A percentile compares a stretch with the other conserved stretches of the same genome.
These are phyloP conservation scores for Lachnellula subtilissima DNA, from an alignment of 2,329 filamentous ascomycete species.

Conservation along the genomic window DNA sequence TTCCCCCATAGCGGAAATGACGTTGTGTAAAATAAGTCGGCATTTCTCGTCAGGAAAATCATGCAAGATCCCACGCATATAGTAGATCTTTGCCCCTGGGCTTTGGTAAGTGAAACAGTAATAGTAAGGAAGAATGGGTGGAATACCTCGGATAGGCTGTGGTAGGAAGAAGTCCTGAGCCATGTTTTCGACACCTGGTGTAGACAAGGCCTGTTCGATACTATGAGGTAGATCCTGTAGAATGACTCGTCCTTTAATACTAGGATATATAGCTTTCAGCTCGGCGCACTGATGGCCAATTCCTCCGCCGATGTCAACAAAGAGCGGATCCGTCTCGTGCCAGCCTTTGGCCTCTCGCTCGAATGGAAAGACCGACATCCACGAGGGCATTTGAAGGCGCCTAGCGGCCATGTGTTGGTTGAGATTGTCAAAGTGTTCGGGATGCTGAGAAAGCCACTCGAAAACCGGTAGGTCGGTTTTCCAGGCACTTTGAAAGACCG, in stretches of 20 bases:
- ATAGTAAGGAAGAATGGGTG: too few relatives aligned
- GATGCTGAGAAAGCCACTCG: slow-evolving; percentile 4
- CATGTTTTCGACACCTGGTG: slow-evolving; percentile 27
- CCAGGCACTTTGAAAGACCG: slow-evolving; percentile 3
- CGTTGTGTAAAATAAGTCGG: slow-evolving; percentile 17
- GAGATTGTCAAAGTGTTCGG: slow-evolving; percentile 2
- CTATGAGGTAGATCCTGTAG: slow-evolving; percentile 36
- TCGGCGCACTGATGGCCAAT: slow-evolving; percentile 35
- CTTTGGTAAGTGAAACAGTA: too few relatives aligned
- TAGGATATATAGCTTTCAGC: slow-evolving; percentile 22
- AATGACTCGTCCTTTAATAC: slow-evolving; percentile 28
- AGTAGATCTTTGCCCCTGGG: slow-evolving; percentile 32
- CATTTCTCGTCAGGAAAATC: slow-evolving; percentile 34
- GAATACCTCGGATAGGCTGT: slow-evolving; percentile 25
- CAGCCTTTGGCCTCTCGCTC: not conserved
- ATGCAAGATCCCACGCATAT: slow-evolving; percentile 37
- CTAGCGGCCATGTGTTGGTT: slow-evolving; percentile 8
- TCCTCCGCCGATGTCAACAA: slow-evolving; percentile 39
- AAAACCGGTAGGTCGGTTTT: slow-evolving; percentile 9
- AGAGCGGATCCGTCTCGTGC: slow-evolving; percentile 14
- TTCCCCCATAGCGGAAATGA: slow-evolving; percentile 31
- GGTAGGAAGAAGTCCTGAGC: slow-evolving; percentile 26
- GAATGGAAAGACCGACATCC: slow-evolving; percentile 1
- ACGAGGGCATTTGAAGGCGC: not conserved
- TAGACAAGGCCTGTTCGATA: slow-evolving; percentile 17